phyloP scores from a whole-genome alignment of 164 flowering plant genomes.

The Berberis vulgaris region DNA sequence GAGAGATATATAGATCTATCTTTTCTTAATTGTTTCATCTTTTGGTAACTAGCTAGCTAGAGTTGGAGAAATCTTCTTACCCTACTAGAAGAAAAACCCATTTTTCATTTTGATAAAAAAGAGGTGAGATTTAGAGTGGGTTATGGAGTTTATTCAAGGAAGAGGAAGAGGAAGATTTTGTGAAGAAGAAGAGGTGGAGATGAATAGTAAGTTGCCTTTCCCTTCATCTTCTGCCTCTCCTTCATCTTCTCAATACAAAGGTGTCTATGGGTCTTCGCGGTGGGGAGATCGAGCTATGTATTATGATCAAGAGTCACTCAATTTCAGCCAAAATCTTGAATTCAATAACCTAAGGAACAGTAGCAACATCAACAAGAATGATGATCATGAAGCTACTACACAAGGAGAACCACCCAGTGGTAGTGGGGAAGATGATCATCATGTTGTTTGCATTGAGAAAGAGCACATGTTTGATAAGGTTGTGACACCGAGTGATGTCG shows the following conservation, averaged over 20 bases:
- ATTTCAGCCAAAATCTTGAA: too few relatives aligned
- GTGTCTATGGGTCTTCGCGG: neutral
- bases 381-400: conserved; percentile 5
- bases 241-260: conserved; percentile 13
- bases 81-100: neutral
- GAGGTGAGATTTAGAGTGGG: conserved; percentile 5
- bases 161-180: neutral
- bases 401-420: too few relatives aligned
- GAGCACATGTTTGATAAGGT: conserved; percentile 98
- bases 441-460: conserved; percentile 21
- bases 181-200: conserved; percentile 12
- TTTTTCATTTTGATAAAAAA: neutral
- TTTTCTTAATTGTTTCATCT: too few relatives aligned
- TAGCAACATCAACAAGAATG: neutral
- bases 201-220: conserved; percentile 4
- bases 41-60: neutral
- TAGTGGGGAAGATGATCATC: neutral
- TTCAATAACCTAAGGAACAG: too few relatives aligned
- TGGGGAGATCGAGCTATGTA: too few relatives aligned
- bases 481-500: conserved; percentile 95
- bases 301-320: too few relatives aligned
- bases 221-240: conserved; percentile 13
- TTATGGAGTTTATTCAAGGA: conserved; percentile 15
- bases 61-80: neutral
- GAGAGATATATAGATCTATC: too few relatives aligned